These are phyloP conservation scores for Suillus subalutaceus DNA, from an alignment of 768 basidiomycete species.

Conservation along the genomic window DNA sequence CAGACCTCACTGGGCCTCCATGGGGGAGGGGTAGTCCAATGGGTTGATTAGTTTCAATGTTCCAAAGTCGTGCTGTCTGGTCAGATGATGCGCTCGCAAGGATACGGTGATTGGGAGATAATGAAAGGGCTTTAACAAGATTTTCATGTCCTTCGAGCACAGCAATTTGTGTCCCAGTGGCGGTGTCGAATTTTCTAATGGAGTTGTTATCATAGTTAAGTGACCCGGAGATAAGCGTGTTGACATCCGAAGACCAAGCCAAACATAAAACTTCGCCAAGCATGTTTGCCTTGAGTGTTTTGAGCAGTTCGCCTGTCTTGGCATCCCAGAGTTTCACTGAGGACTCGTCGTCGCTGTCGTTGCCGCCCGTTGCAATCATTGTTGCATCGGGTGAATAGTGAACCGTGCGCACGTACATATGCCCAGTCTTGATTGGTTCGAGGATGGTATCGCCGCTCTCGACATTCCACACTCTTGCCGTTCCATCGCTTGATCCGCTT, in stretches of 20 bases:
- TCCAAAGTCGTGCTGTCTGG: neutral
- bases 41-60: neutral
- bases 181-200: neutral
- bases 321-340: neutral
- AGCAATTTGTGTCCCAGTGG: neutral
- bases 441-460: neutral
- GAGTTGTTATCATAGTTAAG: neutral
- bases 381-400: conserved; percentile 3
- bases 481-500: neutral
- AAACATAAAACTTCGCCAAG: neutral
- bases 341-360: neutral
- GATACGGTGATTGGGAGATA: neutral
- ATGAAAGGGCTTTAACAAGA: neutral
- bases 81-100: conserved; percentile 5
- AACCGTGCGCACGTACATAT: neutral
- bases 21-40: neutral
- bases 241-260: neutral
- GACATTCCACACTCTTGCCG: neutral
- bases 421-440: neutral
- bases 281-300: neutral
- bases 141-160: neutral
- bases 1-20: neutral
- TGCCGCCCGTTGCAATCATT: neutral
- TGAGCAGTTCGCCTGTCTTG: conserved; percentile 1
- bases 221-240: neutral